Evolutionary conservation across 306 rosid genomes (phyloP).

Genomic region (Cucurbita ficifolia): DNA sequence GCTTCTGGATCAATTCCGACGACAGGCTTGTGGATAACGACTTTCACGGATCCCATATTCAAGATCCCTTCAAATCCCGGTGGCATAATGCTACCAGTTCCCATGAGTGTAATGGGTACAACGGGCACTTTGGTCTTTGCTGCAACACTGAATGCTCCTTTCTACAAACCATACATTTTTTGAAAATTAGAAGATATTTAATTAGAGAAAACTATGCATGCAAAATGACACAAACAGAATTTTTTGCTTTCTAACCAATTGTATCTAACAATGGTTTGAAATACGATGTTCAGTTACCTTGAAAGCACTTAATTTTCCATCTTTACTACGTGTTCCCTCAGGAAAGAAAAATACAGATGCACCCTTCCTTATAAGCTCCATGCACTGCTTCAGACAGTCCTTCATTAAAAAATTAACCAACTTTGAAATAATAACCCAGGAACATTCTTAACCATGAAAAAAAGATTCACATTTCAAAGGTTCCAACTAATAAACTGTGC

Average conservation of each 20-base stretch:
- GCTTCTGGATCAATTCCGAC: conserved; percentile 40
- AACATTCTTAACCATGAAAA: neutral
- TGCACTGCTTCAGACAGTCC: conserved; percentile 79
- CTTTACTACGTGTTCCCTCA: conserved; percentile 89
- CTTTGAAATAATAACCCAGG: neutral
- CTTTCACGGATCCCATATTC: conserved; percentile 58
- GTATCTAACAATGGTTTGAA: neutral
- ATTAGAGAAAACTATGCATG: neutral
- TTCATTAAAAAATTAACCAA: conserved; percentile 19
- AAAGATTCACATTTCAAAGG: neutral
- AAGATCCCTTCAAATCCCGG: conserved; percentile 62
- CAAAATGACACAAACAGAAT: neutral
- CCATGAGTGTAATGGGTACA: conserved; percentile 77
- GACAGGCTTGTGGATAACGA: conserved; percentile 64
- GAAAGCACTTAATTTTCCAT: conserved; percentile 68
- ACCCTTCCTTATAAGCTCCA: conserved; percentile 66
- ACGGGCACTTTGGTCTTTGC: conserved; percentile 59
- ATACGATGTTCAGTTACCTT: conserved; percentile 41
- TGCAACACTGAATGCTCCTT: conserved; percentile 95
- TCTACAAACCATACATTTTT: conserved; percentile 25
- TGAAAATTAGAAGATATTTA: neutral
- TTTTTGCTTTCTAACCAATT: neutral
- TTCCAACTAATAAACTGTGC: conserved; percentile 1
- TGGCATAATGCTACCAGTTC: conserved; percentile 93
- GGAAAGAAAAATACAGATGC: conserved; percentile 91